Base-by-base conservation (phyloP, 192 early-diverging fungal species). In the Allomyces arbusculus region DNA sequence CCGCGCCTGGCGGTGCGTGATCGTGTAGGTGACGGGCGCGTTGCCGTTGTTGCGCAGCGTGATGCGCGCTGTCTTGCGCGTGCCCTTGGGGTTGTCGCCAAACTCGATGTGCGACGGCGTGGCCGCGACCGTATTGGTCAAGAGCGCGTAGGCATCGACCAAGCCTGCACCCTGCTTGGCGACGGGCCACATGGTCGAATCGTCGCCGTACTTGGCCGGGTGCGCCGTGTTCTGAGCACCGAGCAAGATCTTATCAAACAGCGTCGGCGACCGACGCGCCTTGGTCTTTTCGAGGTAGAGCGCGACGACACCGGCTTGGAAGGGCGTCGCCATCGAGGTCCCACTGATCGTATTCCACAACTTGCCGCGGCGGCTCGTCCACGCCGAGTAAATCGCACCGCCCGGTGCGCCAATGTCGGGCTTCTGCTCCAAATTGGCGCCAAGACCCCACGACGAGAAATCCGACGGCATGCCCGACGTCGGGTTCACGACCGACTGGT, bases 401-500 rank as follows among this genome's bases (percentile, higher is more conserved):
- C 82, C 82, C 26, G 77, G 69, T 64, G 76, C 78, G 58, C 68
- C 70, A 70, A 84, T 55, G 65, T 81, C 72, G 24, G 78, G 79
- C 72, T 88, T 87, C 23, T 84, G 66, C 22, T 80, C 71, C 61
- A 93, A 72, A 63, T 89, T 81, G 33, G 76, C 76, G 58, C 79
- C 84, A 0, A 87, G 82, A 23, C 92, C 92, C 69, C 80, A 80
- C 24, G 85, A 86, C 11, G 87, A 87, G 67, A 88, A 91, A 45
- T 64, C 62, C 20, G 90, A 90, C 8, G 89, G 70, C 33, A 75
- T 83, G 44, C 83, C 82, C 33, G 80, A 85, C 10, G 78, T 69
- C 1, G 76, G 71, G 64, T 81, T 76, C 16, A 55, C 65, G 25
- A 73, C 67, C 24, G 78, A 70, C 45, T 74, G 72, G 1, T 76